Evolutionary conservation across 805 yeast species (phyloP).

Genomic region (Vanderwaltozyma yarrowii): DNA sequence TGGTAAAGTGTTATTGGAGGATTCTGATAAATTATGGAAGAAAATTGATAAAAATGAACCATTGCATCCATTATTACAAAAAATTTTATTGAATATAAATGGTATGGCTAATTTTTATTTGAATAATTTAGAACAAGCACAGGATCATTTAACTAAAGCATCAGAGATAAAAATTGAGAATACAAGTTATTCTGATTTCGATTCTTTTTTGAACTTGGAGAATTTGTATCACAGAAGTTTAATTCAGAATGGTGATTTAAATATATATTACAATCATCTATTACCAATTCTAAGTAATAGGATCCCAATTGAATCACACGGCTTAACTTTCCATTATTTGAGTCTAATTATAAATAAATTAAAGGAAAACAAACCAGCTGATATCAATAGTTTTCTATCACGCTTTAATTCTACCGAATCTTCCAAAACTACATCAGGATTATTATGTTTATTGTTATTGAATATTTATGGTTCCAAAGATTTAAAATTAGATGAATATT

Average conservation of each 20-base stretch:
- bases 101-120: slow-evolving; percentile 12
- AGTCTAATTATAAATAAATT: slow-evolving; percentile 13
- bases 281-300: slow-evolving; percentile 4
- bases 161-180: slow-evolving; percentile 1
- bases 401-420: background rate
- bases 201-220: slow-evolving; percentile 16
- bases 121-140: slow-evolving; percentile 5
- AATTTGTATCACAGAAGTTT: slow-evolving; percentile 15
- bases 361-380: slow-evolving; percentile 1
- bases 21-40: slow-evolving; percentile 8
- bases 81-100: slow-evolving; percentile 12
- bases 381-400: background rate
- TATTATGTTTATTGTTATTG: slow-evolving; percentile 1
- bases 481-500: slow-evolving; percentile 9
- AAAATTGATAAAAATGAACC: slow-evolving; percentile 1
- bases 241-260: background rate
- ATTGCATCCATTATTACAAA: slow-evolving; percentile 6
- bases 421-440: background rate
- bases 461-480: slow-evolving; percentile 1
- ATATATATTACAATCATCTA: slow-evolving; percentile 7
- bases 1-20: slow-evolving; percentile 12
- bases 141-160: slow-evolving; percentile 5
- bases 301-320: slow-evolving; percentile 19
- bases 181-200: slow-evolving; percentile 4
- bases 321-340: slow-evolving; percentile 17